Evolutionary conservation across 805 yeast genomes (phyloP).

Genomic region (Schwanniomyces occidentalis): DNA sequence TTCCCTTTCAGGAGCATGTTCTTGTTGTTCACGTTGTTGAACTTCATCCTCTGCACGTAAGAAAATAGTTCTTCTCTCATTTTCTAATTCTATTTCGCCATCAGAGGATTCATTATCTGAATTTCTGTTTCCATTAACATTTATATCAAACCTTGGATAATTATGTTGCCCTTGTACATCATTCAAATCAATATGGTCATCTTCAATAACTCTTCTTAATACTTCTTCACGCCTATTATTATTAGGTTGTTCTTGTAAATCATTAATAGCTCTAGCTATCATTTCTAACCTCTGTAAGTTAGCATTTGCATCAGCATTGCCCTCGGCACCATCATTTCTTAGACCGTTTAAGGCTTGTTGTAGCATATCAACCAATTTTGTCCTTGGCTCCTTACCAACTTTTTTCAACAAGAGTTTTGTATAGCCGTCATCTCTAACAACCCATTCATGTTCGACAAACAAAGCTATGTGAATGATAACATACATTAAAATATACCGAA

Average conservation of each 20-base stretch:
- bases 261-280: conserved; percentile 29
- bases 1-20: not conserved
- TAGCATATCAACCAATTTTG: conserved; percentile 39
- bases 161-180: conserved; percentile 2
- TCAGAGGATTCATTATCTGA: conserved; percentile 3
- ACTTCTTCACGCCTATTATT: conserved; percentile 15
- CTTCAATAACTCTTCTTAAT: conserved; percentile 18
- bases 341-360: conserved; percentile 27
- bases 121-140: conserved; percentile 1
- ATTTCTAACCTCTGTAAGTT: conserved; percentile 22
- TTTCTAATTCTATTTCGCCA: conserved; percentile 2
- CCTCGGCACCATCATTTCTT: conserved; percentile 22
- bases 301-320: conserved; percentile 23
- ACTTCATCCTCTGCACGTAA: conserved; percentile 2
- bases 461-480: conserved; percentile 45
- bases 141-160: conserved; percentile 2
- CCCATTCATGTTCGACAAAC: conserved; percentile 68
- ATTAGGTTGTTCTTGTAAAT: conserved; percentile 18
- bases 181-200: conserved; percentile 23
- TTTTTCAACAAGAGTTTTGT: conserved; percentile 54
- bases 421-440: conserved; percentile 69
- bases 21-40: not conserved
- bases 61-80: conserved; percentile 6
- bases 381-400: conserved; percentile 57
- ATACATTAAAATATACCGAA: conserved; percentile 40